These are phyloP conservation scores for Cutaneotrichosporon sp. DNA, from an alignment of 1,284 basidiomycete species.

Conservation along the genomic window DNA sequence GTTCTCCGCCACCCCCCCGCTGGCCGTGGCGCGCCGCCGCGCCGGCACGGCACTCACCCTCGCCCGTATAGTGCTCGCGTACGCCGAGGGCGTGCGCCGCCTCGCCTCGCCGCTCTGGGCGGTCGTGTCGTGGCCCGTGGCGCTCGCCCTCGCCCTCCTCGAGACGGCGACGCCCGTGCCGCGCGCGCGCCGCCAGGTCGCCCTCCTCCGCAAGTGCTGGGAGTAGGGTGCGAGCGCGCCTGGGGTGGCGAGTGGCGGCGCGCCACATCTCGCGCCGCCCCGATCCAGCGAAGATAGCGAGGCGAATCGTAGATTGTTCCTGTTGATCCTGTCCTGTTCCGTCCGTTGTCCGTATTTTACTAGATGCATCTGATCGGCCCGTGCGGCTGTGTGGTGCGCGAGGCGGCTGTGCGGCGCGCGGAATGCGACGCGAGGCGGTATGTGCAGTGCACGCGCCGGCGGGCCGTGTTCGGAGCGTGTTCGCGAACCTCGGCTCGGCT, in stretches of 20 bases:
- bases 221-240: background rate
- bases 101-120: conserved; percentile 11
- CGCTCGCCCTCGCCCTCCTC: conserved; percentile 11
- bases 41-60: background rate
- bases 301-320: too few relatives aligned
- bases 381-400: too few relatives aligned
- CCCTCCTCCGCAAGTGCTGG: background rate
- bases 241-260: background rate
- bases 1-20: conserved; percentile 51
- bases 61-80: conserved; percentile 5
- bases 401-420: too few relatives aligned
- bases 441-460: background rate
- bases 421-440: too few relatives aligned
- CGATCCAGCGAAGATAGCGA: too few relatives aligned
- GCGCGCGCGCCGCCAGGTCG: background rate
- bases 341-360: too few relatives aligned
- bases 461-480: too few relatives aligned
- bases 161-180: conserved; percentile 2
- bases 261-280: too few relatives aligned
- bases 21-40: conserved; percentile 27
- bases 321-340: too few relatives aligned
- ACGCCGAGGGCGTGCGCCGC: conserved; percentile 12
- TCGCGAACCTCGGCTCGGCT: too few relatives aligned
- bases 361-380: background rate
- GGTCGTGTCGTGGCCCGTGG: conserved; percentile 17